A percentile compares a stretch with the other conserved stretches of the same genome.
These are phyloP conservation scores for Trypanosoma boissoni DNA, from an alignment of 208 protist genomes.

Conservation along the genomic window DNA sequence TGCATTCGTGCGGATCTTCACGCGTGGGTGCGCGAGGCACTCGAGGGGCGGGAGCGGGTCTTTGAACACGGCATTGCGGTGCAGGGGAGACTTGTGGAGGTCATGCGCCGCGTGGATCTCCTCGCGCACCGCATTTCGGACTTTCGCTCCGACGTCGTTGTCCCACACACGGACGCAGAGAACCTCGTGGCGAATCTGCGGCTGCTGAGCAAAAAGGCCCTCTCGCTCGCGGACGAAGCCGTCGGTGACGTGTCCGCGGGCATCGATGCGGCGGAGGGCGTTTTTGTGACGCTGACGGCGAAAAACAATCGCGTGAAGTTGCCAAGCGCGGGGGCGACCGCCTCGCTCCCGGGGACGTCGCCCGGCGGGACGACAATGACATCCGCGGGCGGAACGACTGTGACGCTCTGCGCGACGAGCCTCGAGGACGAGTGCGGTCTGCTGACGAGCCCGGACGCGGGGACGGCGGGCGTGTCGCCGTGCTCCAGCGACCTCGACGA, in stretches of 20 bases:
- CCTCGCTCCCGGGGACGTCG: no score
- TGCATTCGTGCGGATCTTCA: constrained; percentile 42
- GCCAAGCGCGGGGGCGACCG: background rate
- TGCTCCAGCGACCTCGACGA: constrained; percentile 3
- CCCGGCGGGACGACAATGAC: no score
- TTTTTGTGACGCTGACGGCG: constrained; percentile 8
- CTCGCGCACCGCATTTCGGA: constrained; percentile 23
- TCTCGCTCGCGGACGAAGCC: constrained; percentile 59
- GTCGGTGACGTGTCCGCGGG: background rate
- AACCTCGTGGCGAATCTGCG: constrained; percentile 37
- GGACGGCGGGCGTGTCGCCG: background rate
- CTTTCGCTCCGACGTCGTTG: constrained; percentile 42
- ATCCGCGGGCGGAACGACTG: background rate
- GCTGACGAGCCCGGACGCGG: background rate
- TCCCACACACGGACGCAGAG: constrained; percentile 23
- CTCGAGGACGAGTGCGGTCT: constrained; percentile 1
- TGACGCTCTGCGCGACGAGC: background rate
- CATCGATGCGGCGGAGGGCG: background rate
- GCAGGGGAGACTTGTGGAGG: constrained; percentile 28
- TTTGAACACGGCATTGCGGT: constrained; percentile 20
- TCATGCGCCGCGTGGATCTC: constrained; percentile 36
- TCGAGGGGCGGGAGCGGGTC: constrained; percentile 18
- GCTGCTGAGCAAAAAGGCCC: constrained; percentile 43
- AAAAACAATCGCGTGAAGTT: constrained; percentile 27
- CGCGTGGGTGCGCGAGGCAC: constrained; percentile 35